Evolutionary conservation across 1,284 basidiomycete species (phyloP), one percentile per base, ranked within the genome.

Genomic region (Takashimella tepidaria): DNA sequence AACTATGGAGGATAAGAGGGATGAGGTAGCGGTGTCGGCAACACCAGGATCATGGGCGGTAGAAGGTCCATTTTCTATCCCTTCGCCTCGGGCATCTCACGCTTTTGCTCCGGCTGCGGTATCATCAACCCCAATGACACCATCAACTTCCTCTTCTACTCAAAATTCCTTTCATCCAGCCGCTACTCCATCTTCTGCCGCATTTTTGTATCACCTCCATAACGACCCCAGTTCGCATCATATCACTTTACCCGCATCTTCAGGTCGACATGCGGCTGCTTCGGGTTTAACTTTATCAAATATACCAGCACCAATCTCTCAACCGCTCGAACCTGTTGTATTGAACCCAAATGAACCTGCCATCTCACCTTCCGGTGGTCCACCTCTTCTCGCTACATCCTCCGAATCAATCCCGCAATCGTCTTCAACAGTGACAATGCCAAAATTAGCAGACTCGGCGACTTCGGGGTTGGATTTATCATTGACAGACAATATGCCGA

Each of bases 191-290:
- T 59, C 21, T 10, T 68, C 69, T 27, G 67, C 70, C 19, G 65
- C 67, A 5, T 69, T 75, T 27, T 66, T 73, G 3, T 68, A 68
- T 46, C 71, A 71, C 31, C 67, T 75, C 1, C 73, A 75, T 51
- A 70, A 62, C 50, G 66, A 69, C 49, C 73, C 73, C 5, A 58
- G 59, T 2, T 66, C 69, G 5, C 67, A 70, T 48, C 73, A 75
- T 59, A 67, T 75, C 47, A 69, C 67, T 3, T 54, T 74, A 11
- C 63, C 66, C 13, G 55, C 63, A 2, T 49, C 58, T 11, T 41
- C 58, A 1, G 45, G 41, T 11, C 54, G 56, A 8, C 54, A 58
- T 12, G 56, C 46, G 16, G 44, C 45, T 22, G 51, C 45, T 49
- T 11, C 27, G 55, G 25, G 45, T 42, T 19, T 55, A 5, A 45